A percentile compares a stretch with the other conserved stretches of the same genome.
These are phyloP conservation scores for Penicillium corylophilum DNA, from an alignment of 2,329 filamentous ascomycete genomes.

Conservation along the genomic window DNA sequence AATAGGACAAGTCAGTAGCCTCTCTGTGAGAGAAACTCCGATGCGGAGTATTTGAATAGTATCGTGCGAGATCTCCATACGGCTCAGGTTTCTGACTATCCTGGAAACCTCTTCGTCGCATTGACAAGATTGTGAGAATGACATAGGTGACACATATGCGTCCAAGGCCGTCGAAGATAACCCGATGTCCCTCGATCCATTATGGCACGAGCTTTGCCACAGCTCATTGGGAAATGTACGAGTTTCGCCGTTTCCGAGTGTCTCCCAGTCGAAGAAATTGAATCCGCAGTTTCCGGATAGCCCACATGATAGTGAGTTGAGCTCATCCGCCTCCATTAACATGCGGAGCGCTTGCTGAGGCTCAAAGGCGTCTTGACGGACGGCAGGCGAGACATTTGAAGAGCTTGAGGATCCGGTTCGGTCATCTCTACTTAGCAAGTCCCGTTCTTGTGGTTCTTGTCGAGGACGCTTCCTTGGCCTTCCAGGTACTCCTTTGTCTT, in stretches of 20 bases:
- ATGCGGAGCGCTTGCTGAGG: neutral
- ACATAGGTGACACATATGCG: constrained; percentile 14
- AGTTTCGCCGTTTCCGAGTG: constrained; percentile 16
- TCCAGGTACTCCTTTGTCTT: constrained; percentile 29
- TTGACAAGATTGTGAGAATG: constrained; percentile 21
- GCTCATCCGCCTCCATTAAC: constrained; percentile 8
- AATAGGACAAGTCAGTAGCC: constrained; percentile 23
- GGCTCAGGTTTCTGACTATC: constrained; percentile 18
- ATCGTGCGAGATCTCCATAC: constrained; percentile 18
- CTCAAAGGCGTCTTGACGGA: neutral
- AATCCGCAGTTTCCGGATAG: constrained; percentile 21
- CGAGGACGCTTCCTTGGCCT: constrained; percentile 26
- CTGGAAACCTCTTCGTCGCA: constrained; percentile 24
- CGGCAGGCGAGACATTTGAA: constrained; percentile 6
- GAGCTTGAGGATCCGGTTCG: constrained; percentile 10
- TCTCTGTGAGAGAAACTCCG: constrained; percentile 16
- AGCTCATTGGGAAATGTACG: constrained; percentile 17
- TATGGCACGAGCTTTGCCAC: constrained; percentile 5
- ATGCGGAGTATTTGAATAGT: constrained; percentile 19
- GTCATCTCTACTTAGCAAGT: constrained; percentile 1
- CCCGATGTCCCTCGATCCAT: neutral
- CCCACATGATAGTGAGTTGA: constrained; percentile 18
- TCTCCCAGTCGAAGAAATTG: constrained; percentile 17
- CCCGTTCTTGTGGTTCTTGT: constrained; percentile 9
- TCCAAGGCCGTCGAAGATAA: constrained; percentile 2